These are phyloP conservation scores for Escallonia rubra DNA, from an alignment of 129 eudicot species.

Conservation along the genomic window DNA sequence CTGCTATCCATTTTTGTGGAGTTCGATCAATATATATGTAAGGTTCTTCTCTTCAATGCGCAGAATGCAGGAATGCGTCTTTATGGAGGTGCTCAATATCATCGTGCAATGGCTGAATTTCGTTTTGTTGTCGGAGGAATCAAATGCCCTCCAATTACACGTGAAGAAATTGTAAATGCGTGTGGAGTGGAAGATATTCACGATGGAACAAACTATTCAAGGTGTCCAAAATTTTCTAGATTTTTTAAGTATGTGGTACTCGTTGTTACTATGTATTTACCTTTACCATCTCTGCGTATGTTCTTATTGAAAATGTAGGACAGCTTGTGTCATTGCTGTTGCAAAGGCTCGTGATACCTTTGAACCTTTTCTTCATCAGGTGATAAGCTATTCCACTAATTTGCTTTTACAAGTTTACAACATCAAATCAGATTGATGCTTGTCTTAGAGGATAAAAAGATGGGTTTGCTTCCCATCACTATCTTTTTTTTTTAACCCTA, in stretches of 20 bases:
- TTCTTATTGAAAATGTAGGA: slow-evolving; percentile 37
- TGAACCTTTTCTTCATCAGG: slow-evolving; percentile 98
- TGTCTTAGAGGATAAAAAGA: too few species aligned
- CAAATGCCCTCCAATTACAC: slow-evolving; percentile 95
- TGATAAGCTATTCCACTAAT: slow-evolving; percentile 4
- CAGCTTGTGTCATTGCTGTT: slow-evolving; percentile 98
- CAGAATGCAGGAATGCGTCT: slow-evolving; percentile 99
- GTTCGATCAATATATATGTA: neutral
- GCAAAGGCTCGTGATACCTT: slow-evolving; percentile 98
- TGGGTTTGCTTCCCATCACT: too few species aligned
- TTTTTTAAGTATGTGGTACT: neutral
- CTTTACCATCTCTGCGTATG: neutral
- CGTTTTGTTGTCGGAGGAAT: slow-evolving; percentile 97
- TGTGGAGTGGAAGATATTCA: slow-evolving; percentile 99
- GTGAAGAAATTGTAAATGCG: slow-evolving; percentile 99
- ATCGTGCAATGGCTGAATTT: slow-evolving; percentile 99
- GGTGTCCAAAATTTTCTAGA: slow-evolving; percentile 32
- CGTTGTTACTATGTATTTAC: neutral
- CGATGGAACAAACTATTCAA: slow-evolving; percentile 97
- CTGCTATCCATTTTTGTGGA: neutral
- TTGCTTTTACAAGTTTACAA: neutral
- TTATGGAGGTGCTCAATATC: slow-evolving; percentile 99
- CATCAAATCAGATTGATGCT: too few species aligned
- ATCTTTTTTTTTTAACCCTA: too few species aligned
- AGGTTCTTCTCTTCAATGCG: neutral